Evolutionary conservation across 2,329 filamentous ascomycete species (phyloP).

Genomic region (Colletotrichum scovillei): DNA sequence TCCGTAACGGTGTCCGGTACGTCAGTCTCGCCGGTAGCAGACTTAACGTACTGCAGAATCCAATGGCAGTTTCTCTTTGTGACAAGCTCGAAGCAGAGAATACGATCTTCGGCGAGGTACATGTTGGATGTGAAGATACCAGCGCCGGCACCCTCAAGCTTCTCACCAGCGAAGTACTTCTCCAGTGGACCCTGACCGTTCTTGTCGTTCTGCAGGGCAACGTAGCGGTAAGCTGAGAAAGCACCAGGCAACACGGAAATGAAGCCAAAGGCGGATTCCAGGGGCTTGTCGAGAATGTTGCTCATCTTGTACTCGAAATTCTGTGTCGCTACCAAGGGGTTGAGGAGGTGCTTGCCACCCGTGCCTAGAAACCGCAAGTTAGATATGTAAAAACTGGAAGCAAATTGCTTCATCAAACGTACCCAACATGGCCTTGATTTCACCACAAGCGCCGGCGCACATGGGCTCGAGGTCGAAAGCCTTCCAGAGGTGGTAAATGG

Average conservation of each 20-base stretch:
- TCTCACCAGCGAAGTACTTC: conserved; percentile 97
- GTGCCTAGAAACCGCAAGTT: conserved; percentile 45
- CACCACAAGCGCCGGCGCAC: conserved; percentile 96
- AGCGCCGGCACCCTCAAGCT: conserved; percentile 88
- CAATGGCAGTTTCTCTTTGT: conserved; percentile 97
- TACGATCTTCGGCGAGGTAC: conserved; percentile 98
- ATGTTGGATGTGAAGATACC: conserved; percentile 99
- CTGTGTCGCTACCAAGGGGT: conserved; percentile 93
- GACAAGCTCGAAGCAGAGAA: conserved; percentile 97
- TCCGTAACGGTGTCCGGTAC: conserved; percentile 95
- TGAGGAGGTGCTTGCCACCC: conserved; percentile 87
- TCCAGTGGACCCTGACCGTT: conserved; percentile 91
- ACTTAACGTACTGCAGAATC: conserved; percentile 99
- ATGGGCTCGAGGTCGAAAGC: conserved; percentile 97
- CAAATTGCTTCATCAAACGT: no score
- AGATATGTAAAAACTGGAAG: no score
- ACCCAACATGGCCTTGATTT: conserved; percentile 98
- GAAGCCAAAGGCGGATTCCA: conserved; percentile 97
- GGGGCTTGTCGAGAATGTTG: conserved; percentile 97
- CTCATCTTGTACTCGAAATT: conserved; percentile 99
- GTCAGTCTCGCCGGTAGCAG: conserved; percentile 94
- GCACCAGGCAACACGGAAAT: conserved; percentile 96
- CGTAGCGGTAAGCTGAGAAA: conserved; percentile 96
- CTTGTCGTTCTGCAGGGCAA: conserved; percentile 97
- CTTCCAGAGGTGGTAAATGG: conserved; percentile 98